phyloP scores from a whole-genome alignment of 2,329 filamentous ascomycete species.

The Neonectria hederae region DNA sequence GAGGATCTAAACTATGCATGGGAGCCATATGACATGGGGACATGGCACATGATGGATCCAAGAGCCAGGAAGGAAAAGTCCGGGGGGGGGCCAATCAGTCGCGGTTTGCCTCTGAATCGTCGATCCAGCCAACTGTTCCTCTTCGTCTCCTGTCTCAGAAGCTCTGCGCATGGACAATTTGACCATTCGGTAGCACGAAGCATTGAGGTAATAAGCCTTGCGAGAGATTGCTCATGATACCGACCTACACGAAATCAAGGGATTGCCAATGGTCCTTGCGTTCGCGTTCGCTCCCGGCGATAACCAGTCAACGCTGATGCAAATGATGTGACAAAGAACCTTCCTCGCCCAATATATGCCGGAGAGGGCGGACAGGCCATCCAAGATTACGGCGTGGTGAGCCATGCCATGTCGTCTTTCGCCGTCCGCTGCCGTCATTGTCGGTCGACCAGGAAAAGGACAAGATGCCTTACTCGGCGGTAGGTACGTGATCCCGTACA shows the following conservation, averaged over 20 bases:
- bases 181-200: neutral
- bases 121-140: constrained; percentile 28
- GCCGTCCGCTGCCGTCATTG: neutral
- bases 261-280: neutral
- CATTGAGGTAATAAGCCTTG: neutral
- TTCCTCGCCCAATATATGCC: neutral
- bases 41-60: constrained; percentile 10
- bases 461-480: neutral
- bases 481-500: constrained; percentile 1
- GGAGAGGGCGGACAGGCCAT: neutral
- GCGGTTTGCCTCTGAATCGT: constrained; percentile 35
- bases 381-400: neutral
- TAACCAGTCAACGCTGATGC: neutral
- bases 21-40: neutral
- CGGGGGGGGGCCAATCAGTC: constrained; percentile 48
- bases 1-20: neutral
- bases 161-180: neutral
- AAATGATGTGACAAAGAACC: neutral
- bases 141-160: constrained; percentile 9
- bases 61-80: constrained; percentile 34
- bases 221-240: neutral
- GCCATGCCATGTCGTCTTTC: neutral
- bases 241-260: neutral
- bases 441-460: neutral
- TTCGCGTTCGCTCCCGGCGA: neutral